Evolutionary conservation across 768 basidiomycete species (phyloP).

Genomic region (Russula earlei): DNA sequence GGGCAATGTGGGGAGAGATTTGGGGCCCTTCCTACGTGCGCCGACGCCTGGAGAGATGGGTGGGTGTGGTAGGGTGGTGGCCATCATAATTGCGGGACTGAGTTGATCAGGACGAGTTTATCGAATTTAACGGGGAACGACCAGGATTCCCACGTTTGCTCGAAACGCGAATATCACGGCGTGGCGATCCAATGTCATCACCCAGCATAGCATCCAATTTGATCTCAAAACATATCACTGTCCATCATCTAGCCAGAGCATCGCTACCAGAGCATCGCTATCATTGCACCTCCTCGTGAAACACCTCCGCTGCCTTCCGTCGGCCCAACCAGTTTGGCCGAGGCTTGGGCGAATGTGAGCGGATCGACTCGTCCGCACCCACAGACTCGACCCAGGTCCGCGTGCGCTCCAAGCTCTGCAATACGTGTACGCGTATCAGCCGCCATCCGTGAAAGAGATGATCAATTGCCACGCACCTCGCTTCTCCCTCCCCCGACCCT

Average conservation of each 20-base stretch:
- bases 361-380: slow-evolving; percentile 12
- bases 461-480: neutral
- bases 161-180: too few species aligned
- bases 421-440: neutral
- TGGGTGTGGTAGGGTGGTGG: slow-evolving; percentile 12
- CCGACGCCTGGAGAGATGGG: slow-evolving; percentile 36
- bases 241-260: too few species aligned
- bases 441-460: too few species aligned
- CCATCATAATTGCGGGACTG: neutral
- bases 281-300: slow-evolving; percentile 11
- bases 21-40: slow-evolving; percentile 51
- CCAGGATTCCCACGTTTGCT: too few species aligned
- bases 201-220: too few species aligned
- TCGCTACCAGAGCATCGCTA: neutral
- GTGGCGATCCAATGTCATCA: too few species aligned
- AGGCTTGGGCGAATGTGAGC: slow-evolving; percentile 9
- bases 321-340: slow-evolving; percentile 11
- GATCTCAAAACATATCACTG: too few species aligned
- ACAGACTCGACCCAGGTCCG: slow-evolving; percentile 17
- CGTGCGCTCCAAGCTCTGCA: slow-evolving; percentile 17
- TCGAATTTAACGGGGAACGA: too few species aligned
- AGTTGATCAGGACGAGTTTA: too few species aligned
- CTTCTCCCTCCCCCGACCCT: neutral
- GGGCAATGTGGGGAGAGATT: slow-evolving; percentile 61
- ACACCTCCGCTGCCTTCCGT: slow-evolving; percentile 22